These are phyloP conservation scores for Primulina huaijiensis DNA, from an alignment of 257 asterid species.

Conservation along the genomic window DNA sequence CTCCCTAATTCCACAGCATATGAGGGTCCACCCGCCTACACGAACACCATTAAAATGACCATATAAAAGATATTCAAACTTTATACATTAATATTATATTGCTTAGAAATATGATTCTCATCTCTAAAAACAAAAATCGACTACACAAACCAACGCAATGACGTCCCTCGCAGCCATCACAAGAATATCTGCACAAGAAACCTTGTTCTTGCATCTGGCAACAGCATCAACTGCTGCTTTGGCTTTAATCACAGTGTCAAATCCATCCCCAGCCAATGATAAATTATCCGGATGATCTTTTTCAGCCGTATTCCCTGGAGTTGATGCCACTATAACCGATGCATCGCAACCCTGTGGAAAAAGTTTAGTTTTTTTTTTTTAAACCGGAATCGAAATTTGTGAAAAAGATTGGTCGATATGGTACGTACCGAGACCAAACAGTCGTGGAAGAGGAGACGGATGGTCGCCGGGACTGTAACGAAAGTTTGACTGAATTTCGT, in stretches of 20 bases:
- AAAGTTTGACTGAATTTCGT: constrained; percentile 42
- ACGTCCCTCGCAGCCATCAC: constrained; percentile 83
- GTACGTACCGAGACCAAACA: constrained; percentile 40
- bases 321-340: constrained; percentile 61
- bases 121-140: too few species aligned
- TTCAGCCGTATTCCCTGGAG: constrained; percentile 60
- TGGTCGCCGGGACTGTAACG: constrained; percentile 37
- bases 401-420: too few species aligned
- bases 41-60: not conserved
- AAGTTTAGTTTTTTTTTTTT: not conserved
- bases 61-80: too few species aligned
- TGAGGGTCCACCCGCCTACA: constrained; percentile 46
- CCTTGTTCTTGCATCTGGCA: constrained; percentile 53
- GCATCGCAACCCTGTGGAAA: constrained; percentile 81
- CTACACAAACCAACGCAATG: constrained; percentile 51
- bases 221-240: constrained; percentile 72
- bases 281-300: constrained; percentile 80
- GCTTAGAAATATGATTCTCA: not conserved
- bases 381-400: too few species aligned
- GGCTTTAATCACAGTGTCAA: constrained; percentile 81
- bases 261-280: constrained; percentile 96
- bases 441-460: constrained; percentile 55
- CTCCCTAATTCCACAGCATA: constrained; percentile 51
- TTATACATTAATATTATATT: not conserved
- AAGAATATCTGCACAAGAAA: constrained; percentile 92